Base-by-base conservation (phyloP, 257 asterid species). In the Scutellaria baicalensis region DNA sequence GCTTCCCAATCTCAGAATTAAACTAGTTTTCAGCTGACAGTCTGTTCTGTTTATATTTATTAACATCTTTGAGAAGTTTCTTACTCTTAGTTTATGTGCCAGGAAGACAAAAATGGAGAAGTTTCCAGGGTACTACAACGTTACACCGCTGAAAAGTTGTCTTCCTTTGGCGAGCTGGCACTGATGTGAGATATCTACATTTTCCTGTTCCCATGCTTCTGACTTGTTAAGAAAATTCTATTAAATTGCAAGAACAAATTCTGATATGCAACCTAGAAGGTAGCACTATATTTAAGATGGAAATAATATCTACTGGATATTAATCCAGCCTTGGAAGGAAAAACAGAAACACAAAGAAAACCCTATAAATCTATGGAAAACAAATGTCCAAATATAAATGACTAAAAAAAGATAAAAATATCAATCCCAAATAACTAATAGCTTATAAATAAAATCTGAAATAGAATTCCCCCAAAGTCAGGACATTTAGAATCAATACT, bases 121-220 rank as follows among this genome's bases (percentile, higher is more conserved):
- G 91, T 75, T 54, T 86, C 89, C 59, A 81, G 96, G 84, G 96
- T 91, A 70, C 81, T 91, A 40, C 99, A 93, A 67, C 79, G 68
- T 36, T 93, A 93, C 77, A 91, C 94, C 11, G 91, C 99, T 78
- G 96, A 89, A 71, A 91, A 91, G 84, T 70, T 89, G 72, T 93
- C 97, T 74, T 91, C 97, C 76, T 93, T 93, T 18, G 99, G 99
- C 62, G 99, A 93, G 88, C 84, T 93, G 79, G 97, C 99, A 70
- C 83, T 93, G 56, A 93, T 93, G 99, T 93, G 85, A 86, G 96
- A 61, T 75, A 38, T 72, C 74, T 79, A 17, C 40, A 40, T 56
- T 73, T 65, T 57, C 69, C 31, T 36, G 56, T 66, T 61, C 69
- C 72, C 36, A 17, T 52, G 55, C 65, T 59, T 64, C 50, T 44